A percentile compares a stretch with the other conserved stretches of the same genome.
phyloP scores from a whole-genome alignment of 73 alveolate species.

The Paramecium sexaurelia region DNA sequence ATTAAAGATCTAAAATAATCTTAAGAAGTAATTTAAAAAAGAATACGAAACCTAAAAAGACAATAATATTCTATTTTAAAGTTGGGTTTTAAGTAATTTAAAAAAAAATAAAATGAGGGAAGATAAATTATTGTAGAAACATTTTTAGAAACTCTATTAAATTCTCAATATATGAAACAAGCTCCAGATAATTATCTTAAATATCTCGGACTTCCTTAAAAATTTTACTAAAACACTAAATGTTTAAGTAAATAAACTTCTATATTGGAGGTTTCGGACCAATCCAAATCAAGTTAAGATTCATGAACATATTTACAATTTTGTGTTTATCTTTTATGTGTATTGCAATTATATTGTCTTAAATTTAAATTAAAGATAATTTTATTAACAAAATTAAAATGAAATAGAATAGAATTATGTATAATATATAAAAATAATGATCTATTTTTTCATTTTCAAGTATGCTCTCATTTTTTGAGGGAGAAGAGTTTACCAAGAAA shows the following conservation, averaged over 20 bases:
- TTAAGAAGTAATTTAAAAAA: background rate
- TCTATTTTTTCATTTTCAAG: background rate
- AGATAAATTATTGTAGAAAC: slow-evolving; percentile 5
- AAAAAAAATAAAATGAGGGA: background rate
- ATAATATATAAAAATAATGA: background rate
- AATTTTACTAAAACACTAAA: background rate
- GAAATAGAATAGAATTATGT: background rate
- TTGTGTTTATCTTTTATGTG: background rate
- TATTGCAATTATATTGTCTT: no score
- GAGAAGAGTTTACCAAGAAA: slow-evolving; percentile 22
- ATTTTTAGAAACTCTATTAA: slow-evolving; percentile 14
- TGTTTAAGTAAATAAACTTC: background rate
- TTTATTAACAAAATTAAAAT: background rate
- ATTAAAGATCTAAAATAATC: background rate
- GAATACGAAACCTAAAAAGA: background rate
- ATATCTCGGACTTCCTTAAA: background rate
- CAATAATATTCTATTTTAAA: background rate
- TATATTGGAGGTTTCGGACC: background rate
- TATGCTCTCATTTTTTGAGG: slow-evolving; percentile 33
- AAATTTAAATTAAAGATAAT: no score
- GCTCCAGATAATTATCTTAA: background rate
- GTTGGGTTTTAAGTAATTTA: background rate
- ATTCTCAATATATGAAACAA: background rate
- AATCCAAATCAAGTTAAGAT: background rate
- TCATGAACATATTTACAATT: background rate